phyloP scores from a whole-genome alignment of 2,329 filamentous ascomycete species.

The Trichoderma cornu-damae region DNA sequence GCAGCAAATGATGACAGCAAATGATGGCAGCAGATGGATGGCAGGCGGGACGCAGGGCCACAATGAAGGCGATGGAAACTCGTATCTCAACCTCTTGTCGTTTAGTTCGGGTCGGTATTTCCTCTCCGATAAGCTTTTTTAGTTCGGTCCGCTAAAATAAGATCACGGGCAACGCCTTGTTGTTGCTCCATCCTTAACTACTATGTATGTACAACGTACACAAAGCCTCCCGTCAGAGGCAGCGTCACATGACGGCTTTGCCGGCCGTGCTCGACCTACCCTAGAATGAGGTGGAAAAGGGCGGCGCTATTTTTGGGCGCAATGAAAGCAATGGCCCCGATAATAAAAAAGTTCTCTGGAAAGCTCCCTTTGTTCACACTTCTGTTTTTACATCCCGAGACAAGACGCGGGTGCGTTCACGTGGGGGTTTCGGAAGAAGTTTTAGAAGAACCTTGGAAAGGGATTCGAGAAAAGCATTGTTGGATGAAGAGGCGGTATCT shows the following conservation, averaged over 20 bases:
- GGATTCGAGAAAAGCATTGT: not conserved
- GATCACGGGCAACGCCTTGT: conserved; percentile 1
- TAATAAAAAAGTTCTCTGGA: no score
- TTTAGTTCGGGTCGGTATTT: conserved; percentile 3
- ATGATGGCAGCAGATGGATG: no score
- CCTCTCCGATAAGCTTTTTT: conserved; percentile 16
- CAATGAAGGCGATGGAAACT: not conserved
- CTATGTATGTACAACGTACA: no score
- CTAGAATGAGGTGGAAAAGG: not conserved
- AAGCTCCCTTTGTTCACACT: no score
- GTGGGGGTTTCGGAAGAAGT: not conserved
- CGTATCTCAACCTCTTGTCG: conserved; percentile 2
- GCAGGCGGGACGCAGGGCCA: no score
- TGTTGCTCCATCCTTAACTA: not conserved
- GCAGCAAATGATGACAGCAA: no score
- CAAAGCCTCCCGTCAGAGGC: conserved; percentile 1
- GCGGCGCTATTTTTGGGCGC: not conserved
- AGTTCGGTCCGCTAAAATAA: conserved; percentile 11
- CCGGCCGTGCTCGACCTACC: not conserved
- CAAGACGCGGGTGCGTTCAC: not conserved
- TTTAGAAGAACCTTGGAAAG: not conserved
- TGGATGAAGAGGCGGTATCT: no score
- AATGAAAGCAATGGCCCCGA: not conserved
- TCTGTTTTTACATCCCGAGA: not conserved
- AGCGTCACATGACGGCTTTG: conserved; percentile 10